Evolutionary conservation across 768 basidiomycete species (phyloP).

Genomic region (Trametes cinnabarina): DNA sequence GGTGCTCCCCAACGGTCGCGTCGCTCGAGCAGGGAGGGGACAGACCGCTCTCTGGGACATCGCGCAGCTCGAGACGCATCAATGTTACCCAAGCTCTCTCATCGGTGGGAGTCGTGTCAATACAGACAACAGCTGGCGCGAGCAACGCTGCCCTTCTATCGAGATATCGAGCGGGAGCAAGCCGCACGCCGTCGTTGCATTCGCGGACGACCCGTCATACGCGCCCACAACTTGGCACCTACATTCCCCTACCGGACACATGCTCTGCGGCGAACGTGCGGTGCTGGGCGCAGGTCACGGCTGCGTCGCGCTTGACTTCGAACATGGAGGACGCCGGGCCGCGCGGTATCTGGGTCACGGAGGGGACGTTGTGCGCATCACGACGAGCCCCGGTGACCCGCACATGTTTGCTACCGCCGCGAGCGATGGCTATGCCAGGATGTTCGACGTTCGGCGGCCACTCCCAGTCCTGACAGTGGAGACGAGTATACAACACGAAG

Average conservation of each 20-base stretch:
- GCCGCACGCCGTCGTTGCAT: constrained; percentile 1
- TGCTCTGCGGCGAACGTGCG: constrained; percentile 26
- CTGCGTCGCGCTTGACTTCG: constrained; percentile 32
- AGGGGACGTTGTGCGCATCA: constrained; percentile 31
- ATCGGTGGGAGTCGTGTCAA: not conserved
- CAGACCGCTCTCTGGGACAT: constrained; percentile 37
- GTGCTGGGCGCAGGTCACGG: constrained; percentile 6
- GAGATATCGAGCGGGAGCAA: constrained; percentile 31
- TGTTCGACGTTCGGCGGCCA: constrained; percentile 39
- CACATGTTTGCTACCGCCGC: constrained; percentile 38
- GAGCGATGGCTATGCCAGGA: constrained; percentile 38
- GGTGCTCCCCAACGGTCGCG: constrained; percentile 27
- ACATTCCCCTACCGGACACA: constrained; percentile 24
- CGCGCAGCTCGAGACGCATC: constrained; percentile 32
- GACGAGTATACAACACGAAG: constrained; percentile 19
- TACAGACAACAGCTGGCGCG: not conserved
- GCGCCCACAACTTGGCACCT: constrained; percentile 24
- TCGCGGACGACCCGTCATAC: constrained; percentile 11
- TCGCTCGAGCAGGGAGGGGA: constrained; percentile 37
- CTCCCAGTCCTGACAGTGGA: constrained; percentile 38
- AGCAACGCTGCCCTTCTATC: not conserved
- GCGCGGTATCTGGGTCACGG: constrained; percentile 40
- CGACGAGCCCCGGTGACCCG: constrained; percentile 36
- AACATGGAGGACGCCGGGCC: constrained; percentile 32
- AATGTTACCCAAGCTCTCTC: constrained; percentile 20